Base-by-base conservation (phyloP, 106 monocot genomes). In the Platanthera guangdongensis region DNA sequence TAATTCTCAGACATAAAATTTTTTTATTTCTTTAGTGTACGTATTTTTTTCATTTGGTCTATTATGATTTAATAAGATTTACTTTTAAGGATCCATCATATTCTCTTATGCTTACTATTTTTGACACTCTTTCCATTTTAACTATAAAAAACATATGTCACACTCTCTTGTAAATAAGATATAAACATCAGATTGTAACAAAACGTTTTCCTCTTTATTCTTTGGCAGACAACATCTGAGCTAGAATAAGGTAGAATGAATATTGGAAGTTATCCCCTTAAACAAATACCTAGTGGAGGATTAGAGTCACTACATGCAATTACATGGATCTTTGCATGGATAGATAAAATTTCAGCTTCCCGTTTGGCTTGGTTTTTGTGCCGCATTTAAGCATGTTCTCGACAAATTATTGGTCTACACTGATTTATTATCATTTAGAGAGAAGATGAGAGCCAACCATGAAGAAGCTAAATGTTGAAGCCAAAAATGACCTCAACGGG, bases 261-360 rank as follows among this genome's bases (percentile, higher is more conserved):
- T 76, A 97, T 97, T n/a, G 97, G 97, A 15, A 97, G 97, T 51
- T 73, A 94, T 51, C 97, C 97, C 74, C 85, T 92, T 21, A 99
- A 99, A 77, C n/a, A 94, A 65, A 93, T 85, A 79, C 97, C 97
- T 0, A 99, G 97, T 81, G 97, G 97, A 18, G 97, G 97, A 67
- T 94, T 97, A 72, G 97, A 97, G 73, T 84, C 91, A 8, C 86
- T 97, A 16, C 91, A 93, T 83, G 97, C 97, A 72, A 97, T 97
- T 12, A 93, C 97, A 28, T 97, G 97, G 97, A 97, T 97, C 9
- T 97, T 97, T 76, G 97, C 93, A 32, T 97, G 97, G 97, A 97
- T 93, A 97, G 76, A 97, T 89, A 68, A 87, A 93, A 73, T 97
- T 97, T 78, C 93, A 97, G 80, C 91, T 97, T 25, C 97, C 97